Percentiles rank a stretch among this genome's conserved stretches.
Conservation (phyloP, 2,329 filamentous ascomycete genomes). For the Pestalotiopsis sp. region DNA sequence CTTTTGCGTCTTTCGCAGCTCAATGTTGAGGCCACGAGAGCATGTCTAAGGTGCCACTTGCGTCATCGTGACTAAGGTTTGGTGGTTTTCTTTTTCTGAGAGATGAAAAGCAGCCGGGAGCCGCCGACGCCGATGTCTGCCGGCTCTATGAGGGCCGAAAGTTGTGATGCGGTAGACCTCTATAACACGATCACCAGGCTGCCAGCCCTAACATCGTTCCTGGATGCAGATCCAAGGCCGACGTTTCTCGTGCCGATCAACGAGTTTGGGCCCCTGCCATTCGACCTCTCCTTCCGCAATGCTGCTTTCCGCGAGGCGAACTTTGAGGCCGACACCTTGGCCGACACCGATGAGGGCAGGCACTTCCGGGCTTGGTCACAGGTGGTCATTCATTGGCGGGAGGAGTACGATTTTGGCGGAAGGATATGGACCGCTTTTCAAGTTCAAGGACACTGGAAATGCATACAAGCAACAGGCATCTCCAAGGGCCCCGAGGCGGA, state of each 20-base stretch:
- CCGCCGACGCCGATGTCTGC: background rate
- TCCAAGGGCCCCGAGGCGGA: background rate
- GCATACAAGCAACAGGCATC: slow-evolving; percentile 1
- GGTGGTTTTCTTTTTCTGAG: background rate
- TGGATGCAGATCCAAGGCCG: slow-evolving; percentile 15
- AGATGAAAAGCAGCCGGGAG: background rate
- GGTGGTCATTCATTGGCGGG: slow-evolving; percentile 10
- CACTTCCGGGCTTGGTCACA: slow-evolving; percentile 14
- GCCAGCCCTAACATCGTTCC: slow-evolving; percentile 7
- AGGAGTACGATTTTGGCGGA: slow-evolving; percentile 9
- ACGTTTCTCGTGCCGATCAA: slow-evolving; percentile 14
- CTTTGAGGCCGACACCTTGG: slow-evolving; percentile 1
- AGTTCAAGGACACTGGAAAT: slow-evolving; percentile 13
- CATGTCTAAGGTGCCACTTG: background rate
- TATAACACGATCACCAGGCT: background rate
- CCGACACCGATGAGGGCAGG: background rate
- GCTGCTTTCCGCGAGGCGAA: background rate
- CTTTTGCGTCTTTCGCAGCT: background rate
- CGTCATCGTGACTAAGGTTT: background rate
- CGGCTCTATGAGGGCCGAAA: background rate
- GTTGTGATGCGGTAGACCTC: background rate
- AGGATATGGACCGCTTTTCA: slow-evolving; percentile 14
- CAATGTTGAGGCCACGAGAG: background rate
- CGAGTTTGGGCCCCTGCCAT: background rate
- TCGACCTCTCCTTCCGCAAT: slow-evolving; percentile 7